Evolutionary conservation across 2,329 filamentous ascomycete genomes (phyloP).

Genomic region (Aspergillus brasiliensis): DNA sequence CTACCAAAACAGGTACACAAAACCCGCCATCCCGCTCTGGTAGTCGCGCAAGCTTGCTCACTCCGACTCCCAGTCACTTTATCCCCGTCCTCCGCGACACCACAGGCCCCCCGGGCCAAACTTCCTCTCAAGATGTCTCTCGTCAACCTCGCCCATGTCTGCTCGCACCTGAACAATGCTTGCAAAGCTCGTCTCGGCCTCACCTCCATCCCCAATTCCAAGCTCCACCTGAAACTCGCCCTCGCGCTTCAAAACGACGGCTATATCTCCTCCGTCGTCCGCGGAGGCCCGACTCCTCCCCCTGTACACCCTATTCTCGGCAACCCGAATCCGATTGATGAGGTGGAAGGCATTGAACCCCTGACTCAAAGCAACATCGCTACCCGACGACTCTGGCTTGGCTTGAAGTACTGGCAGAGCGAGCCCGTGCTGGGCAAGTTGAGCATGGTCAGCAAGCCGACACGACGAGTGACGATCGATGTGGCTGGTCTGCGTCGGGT

Average conservation of each 20-base stretch:
- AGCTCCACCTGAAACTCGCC: slow-evolving; percentile 74
- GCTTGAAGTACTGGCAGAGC: slow-evolving; percentile 86
- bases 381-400: slow-evolving; percentile 77
- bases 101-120: slow-evolving; percentile 23
- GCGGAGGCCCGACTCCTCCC: slow-evolving; percentile 65
- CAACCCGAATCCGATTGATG: slow-evolving; percentile 45
- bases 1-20: background rate
- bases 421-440: slow-evolving; percentile 74
- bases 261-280: slow-evolving; percentile 78
- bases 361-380: slow-evolving; percentile 73
- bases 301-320: slow-evolving; percentile 56
- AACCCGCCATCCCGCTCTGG: background rate
- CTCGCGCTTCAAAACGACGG: slow-evolving; percentile 80
- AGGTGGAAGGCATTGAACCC: slow-evolving; percentile 46
- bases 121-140: slow-evolving; percentile 63
- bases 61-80: background rate
- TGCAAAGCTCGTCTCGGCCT: slow-evolving; percentile 79
- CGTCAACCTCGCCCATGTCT: slow-evolving; percentile 74
- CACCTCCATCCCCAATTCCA: slow-evolving; percentile 78
- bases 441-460: slow-evolving; percentile 71
- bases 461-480: slow-evolving; percentile 68
- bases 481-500: slow-evolving; percentile 65
- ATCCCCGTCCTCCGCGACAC: slow-evolving; percentile 1
- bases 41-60: slow-evolving; percentile 2
- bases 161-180: slow-evolving; percentile 89